Conservation (phyloP, 2,329 filamentous ascomycete genomes). For the Fusarium graminum region DNA sequence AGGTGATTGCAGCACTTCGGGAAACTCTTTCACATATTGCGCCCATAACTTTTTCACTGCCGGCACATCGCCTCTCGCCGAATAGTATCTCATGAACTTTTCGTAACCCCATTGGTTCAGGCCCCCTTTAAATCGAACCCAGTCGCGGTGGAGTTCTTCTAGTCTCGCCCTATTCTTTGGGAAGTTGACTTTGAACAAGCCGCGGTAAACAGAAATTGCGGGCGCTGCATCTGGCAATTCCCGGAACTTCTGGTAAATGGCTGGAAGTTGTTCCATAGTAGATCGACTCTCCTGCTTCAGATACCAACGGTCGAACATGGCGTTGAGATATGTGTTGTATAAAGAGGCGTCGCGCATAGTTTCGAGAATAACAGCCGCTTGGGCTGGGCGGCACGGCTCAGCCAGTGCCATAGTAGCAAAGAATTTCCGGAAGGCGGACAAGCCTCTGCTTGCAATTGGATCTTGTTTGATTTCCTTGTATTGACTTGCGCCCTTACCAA, state of each 20-base stretch:
- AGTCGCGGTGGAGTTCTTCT: slow-evolving; percentile 64
- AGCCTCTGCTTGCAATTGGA: slow-evolving; percentile 38
- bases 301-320: slow-evolving; percentile 51
- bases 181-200: slow-evolving; percentile 60
- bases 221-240: slow-evolving; percentile 56
- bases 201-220: slow-evolving; percentile 56
- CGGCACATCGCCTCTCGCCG: slow-evolving; percentile 61
- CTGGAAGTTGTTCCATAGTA: slow-evolving; percentile 53
- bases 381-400: slow-evolving; percentile 52
- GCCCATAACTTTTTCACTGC: slow-evolving; percentile 61
- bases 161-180: slow-evolving; percentile 57
- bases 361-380: slow-evolving; percentile 57
- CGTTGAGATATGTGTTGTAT: slow-evolving; percentile 61
- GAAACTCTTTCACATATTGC: slow-evolving; percentile 57
- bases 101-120: slow-evolving; percentile 62
- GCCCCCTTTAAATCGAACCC: slow-evolving; percentile 56
- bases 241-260: slow-evolving; percentile 63
- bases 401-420: slow-evolving; percentile 52
- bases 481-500: slow-evolving; percentile 44
- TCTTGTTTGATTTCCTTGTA: slow-evolving; percentile 45
- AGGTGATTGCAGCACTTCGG: slow-evolving; percentile 51
- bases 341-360: slow-evolving; percentile 55
- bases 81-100: slow-evolving; percentile 64
- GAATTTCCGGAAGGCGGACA: slow-evolving; percentile 50
- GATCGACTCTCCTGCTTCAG: slow-evolving; percentile 47